Conservation (phyloP, 371 early-diverging fungal genomes). For the Rhizopus sp. region DNA sequence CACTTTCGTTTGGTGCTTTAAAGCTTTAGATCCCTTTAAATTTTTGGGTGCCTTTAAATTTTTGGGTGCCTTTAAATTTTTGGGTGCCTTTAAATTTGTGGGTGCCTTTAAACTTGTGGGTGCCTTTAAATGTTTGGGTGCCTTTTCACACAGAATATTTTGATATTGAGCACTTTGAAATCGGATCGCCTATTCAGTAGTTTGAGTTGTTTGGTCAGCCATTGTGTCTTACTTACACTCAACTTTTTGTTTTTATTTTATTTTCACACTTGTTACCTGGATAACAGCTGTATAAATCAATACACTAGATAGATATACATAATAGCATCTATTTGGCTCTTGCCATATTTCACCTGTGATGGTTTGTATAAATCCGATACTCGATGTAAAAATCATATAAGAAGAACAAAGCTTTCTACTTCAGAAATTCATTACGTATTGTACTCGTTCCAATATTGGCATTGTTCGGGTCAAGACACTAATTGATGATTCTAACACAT, state of each 20-base stretch:
- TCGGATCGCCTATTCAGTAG: too few relatives aligned
- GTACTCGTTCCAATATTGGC: constrained; percentile 14
- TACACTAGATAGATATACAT: constrained; percentile 13
- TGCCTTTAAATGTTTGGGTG: too few relatives aligned
- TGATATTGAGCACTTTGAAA: too few relatives aligned
- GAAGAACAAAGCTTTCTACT: constrained; percentile 15
- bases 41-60: too few relatives aligned
- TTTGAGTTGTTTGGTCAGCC: too few relatives aligned
- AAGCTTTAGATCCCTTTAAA: too few relatives aligned
- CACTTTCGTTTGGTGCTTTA: too few relatives aligned
- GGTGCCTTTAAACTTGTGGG: too few relatives aligned
- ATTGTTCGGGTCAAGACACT: constrained; percentile 13
- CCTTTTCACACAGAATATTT: too few relatives aligned
- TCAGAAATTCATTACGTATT: constrained; percentile 15
- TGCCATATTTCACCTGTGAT: constrained; percentile 13
- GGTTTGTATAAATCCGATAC: constrained; percentile 15
- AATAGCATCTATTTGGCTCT: constrained; percentile 12
- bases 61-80: too few relatives aligned
- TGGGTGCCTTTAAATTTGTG: too few relatives aligned
- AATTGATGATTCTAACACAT: constrained; percentile 11
- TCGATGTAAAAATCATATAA: too few relatives aligned
- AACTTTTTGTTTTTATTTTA: constrained; percentile 15
- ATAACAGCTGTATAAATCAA: constrained; percentile 14
- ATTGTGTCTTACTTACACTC: constrained; percentile 3
- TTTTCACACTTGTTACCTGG: constrained; percentile 8